A percentile compares a stretch with the other conserved stretches of the same genome.
phyloP scores from a whole-genome alignment of 139 green algal species.

The Chlamydomonas asymmetrica region DNA sequence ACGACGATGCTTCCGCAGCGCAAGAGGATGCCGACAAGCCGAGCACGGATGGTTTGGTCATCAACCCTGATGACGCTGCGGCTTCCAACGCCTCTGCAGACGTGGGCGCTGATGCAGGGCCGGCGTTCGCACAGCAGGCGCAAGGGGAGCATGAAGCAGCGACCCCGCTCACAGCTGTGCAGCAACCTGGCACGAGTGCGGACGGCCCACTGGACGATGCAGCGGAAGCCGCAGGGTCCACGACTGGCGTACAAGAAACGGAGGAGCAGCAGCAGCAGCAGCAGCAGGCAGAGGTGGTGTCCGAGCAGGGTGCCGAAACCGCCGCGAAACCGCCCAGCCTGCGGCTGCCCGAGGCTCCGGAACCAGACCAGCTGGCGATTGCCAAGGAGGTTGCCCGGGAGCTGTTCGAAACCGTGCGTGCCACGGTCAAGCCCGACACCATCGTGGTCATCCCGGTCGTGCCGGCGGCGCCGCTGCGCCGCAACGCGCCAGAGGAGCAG shows the following conservation, averaged over 20 bases:
- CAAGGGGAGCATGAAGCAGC: no score
- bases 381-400: conserved; percentile 26
- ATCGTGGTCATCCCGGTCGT: conserved; percentile 56
- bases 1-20: background rate
- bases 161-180: no score
- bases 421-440: conserved; percentile 54
- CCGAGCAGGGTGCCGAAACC: background rate
- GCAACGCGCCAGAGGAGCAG: background rate
- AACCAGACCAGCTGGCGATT: conserved; percentile 14
- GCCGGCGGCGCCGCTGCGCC: conserved; percentile 27
- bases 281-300: background rate
- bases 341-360: conserved; percentile 1
- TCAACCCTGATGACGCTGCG: no score
- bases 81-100: no score
- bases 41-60: no score
- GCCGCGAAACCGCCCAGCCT: background rate
- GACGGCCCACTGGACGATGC: background rate
- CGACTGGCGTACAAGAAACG: no score
- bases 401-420: conserved; percentile 43
- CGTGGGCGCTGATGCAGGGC: no score
- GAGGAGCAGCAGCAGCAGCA: conserved; percentile 7
- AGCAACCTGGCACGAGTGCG: no score
- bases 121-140: no score
- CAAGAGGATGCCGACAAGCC: background rate
- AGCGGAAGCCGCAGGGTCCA: background rate